A percentile compares a stretch with the other conserved stretches of the same genome.
phyloP scores from a whole-genome alignment of 2,329 filamentous ascomycete genomes.

The Phyllosticta paracitricarpa region DNA sequence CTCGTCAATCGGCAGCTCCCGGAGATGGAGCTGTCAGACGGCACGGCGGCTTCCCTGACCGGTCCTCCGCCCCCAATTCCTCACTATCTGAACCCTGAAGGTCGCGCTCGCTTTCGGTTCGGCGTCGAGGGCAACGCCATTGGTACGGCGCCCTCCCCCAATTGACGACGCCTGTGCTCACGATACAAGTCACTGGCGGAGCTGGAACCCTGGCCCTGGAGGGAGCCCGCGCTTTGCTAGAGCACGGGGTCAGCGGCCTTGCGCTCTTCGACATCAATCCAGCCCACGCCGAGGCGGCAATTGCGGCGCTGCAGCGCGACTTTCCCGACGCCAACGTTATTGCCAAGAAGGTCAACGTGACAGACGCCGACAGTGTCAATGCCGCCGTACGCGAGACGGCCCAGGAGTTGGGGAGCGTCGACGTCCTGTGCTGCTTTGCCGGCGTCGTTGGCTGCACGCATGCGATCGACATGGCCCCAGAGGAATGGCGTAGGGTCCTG shows the following conservation, averaged over 20 bases:
- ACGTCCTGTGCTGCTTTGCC: conserved; percentile 54
- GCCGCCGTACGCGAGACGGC: conserved; percentile 30
- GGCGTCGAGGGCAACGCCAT: conserved; percentile 44
- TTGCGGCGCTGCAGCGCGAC: conserved; percentile 38
- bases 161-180: background rate
- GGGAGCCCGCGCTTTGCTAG: conserved; percentile 52
- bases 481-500: conserved; percentile 53
- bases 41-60: conserved; percentile 30
- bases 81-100: conserved; percentile 30
- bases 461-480: conserved; percentile 48
- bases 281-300: conserved; percentile 31
- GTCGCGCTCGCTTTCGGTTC: conserved; percentile 39
- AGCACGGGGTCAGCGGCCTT: conserved; percentile 53
- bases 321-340: conserved; percentile 47
- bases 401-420: conserved; percentile 39
- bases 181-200: conserved; percentile 48
- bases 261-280: conserved; percentile 51
- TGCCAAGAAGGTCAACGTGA: conserved; percentile 49
- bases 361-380: conserved; percentile 40
- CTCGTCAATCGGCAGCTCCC: conserved; percentile 36
- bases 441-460: conserved; percentile 56
- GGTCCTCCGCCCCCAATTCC: conserved; percentile 36
- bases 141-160: conserved; percentile 27
- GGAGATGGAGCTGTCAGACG: conserved; percentile 41
- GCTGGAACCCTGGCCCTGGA: conserved; percentile 53